These are phyloP conservation scores for Cladosporium phlei DNA, from an alignment of 2,329 filamentous ascomycete species.

Conservation along the genomic window DNA sequence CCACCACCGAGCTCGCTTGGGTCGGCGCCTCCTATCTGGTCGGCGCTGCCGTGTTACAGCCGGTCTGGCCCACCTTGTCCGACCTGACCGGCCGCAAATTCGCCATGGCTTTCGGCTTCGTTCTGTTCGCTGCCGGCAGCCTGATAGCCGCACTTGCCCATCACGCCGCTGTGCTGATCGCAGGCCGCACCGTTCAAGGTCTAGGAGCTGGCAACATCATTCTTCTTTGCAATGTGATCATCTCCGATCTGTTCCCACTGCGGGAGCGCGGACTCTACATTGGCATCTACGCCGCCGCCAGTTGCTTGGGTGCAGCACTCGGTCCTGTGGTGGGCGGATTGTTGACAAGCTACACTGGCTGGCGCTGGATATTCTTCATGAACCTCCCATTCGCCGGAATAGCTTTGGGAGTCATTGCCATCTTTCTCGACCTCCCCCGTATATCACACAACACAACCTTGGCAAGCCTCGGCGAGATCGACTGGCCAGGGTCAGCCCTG, in stretches of 20 bases:
- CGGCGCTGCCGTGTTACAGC: neutral
- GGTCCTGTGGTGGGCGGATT: no score
- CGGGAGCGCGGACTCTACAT: no score
- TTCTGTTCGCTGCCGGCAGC: neutral
- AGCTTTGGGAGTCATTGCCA: no score
- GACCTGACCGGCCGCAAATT: neutral
- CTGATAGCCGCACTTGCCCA: neutral
- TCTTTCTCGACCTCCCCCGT: slow-evolving; percentile 54
- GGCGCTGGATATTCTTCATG: no score
- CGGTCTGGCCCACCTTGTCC: neutral
- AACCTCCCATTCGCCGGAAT: no score
- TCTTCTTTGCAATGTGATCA: no score
- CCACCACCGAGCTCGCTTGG: neutral
- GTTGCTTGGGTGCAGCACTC: no score
- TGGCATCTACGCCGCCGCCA: no score
- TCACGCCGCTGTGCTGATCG: slow-evolving; percentile 15
- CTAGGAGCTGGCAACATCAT: slow-evolving; percentile 41
- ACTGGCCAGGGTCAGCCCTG: slow-evolving; percentile 51
- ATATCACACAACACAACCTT: slow-evolving; percentile 48
- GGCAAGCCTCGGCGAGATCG: slow-evolving; percentile 48
- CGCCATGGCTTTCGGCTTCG: neutral
- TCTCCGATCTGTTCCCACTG: no score
- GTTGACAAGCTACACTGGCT: no score
- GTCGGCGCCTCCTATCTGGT: neutral
- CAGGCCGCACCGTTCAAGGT: slow-evolving; percentile 41